These are phyloP conservation scores for Kwoniella newhampshirensis DNA, from an alignment of 768 basidiomycete species.

Conservation along the genomic window DNA sequence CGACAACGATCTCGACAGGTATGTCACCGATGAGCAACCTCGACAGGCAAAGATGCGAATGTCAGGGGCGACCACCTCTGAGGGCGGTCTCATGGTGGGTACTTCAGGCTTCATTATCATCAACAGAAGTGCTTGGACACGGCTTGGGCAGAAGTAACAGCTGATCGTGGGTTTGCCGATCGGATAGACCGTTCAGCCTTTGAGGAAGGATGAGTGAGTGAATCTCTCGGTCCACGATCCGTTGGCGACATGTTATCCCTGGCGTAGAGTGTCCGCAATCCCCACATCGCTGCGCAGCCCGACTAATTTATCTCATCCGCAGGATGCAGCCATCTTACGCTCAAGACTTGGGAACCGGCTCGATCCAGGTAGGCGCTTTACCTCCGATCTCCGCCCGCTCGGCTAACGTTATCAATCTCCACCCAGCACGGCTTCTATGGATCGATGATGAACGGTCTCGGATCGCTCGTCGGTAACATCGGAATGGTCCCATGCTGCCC, in stretches of 20 bases:
- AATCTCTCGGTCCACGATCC: no score
- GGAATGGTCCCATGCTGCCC: conserved; percentile 83
- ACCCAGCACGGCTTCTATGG: conserved; percentile 76
- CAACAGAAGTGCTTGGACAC: not conserved
- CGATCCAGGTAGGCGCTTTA: conserved; percentile 58
- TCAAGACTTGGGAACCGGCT: conserved; percentile 72
- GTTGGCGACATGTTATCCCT: no score
- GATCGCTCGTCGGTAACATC: conserved; percentile 63
- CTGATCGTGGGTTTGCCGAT: not conserved
- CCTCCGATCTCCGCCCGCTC: not conserved
- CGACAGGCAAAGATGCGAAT: conserved; percentile 28
- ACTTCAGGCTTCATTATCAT: not conserved
- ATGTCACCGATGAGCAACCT: conserved; percentile 45
- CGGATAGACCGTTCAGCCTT: conserved; percentile 40
- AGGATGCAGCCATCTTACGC: conserved; percentile 78
- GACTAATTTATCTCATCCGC: conserved; percentile 5
- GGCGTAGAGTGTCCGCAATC: no score
- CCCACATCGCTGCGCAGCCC: not conserved
- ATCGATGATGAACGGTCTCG: conserved; percentile 71
- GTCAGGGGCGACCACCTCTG: not conserved
- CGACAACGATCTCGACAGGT: conserved; percentile 45
- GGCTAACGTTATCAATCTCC: not conserved
- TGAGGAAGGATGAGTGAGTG: conserved; percentile 45
- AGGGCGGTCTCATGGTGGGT: conserved; percentile 23
- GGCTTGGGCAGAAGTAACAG: conserved; percentile 1